Evolutionary conservation across 805 yeast genomes (phyloP).

Genomic region (Cyberlindnera mrakii): DNA sequence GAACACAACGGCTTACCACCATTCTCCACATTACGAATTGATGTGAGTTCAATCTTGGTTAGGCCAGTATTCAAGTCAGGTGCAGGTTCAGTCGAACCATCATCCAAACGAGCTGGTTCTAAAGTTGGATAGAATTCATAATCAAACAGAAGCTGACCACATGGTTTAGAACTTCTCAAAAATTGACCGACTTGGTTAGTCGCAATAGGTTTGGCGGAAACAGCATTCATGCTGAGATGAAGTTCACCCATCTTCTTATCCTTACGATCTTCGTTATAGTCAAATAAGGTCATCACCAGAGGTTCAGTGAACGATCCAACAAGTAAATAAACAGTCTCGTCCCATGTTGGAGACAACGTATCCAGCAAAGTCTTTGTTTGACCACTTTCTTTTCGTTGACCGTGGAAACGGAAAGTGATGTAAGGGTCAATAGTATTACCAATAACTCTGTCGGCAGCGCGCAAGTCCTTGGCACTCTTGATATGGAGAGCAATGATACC

Average conservation of each 20-base stretch:
- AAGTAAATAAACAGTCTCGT: slow-evolving; percentile 68
- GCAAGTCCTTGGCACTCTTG: slow-evolving; percentile 61
- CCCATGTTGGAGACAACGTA: slow-evolving; percentile 74
- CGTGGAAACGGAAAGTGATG: slow-evolving; percentile 60
- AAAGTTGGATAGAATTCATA: slow-evolving; percentile 73
- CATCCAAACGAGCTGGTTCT: slow-evolving; percentile 50
- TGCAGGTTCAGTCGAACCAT: slow-evolving; percentile 78
- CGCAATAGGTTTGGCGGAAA: slow-evolving; percentile 48
- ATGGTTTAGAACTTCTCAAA: slow-evolving; percentile 75
- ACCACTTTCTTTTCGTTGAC: slow-evolving; percentile 53
- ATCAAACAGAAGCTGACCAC: slow-evolving; percentile 70
- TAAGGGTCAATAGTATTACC: slow-evolving; percentile 91
- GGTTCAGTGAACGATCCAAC: slow-evolving; percentile 77
- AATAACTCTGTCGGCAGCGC: slow-evolving; percentile 55
- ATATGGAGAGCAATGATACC: slow-evolving; percentile 77
- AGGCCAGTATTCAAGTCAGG: slow-evolving; percentile 96
- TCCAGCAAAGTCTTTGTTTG: slow-evolving; percentile 64
- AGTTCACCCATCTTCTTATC: slow-evolving; percentile 78
- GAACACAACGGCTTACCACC: slow-evolving; percentile 45
- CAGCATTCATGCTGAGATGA: slow-evolving; percentile 63
- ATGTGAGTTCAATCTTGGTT: slow-evolving; percentile 57
- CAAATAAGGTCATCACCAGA: slow-evolving; percentile 63
- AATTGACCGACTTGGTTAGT: slow-evolving; percentile 48
- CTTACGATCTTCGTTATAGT: slow-evolving; percentile 72
- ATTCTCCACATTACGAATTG: slow-evolving; percentile 42